phyloP scores from a whole-genome alignment of 2,329 filamentous ascomycete genomes.

The Apiospora rasikravindrae region DNA sequence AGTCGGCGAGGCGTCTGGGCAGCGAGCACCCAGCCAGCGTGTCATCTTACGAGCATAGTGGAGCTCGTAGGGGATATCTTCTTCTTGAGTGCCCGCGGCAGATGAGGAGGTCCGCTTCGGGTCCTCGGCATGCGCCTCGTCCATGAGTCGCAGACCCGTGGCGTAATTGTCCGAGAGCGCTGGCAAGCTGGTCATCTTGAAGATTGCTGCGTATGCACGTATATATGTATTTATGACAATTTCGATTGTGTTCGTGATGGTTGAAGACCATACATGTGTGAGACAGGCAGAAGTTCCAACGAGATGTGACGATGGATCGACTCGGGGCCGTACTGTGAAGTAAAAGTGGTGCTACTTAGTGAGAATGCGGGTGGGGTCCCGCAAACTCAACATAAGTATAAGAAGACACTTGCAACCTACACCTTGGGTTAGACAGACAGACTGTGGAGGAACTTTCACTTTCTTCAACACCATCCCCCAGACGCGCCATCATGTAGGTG shows the following conservation, averaged over 20 bases:
- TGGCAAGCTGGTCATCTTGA: conserved; percentile 4
- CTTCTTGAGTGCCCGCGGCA: conserved; percentile 33
- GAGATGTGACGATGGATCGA: not conserved
- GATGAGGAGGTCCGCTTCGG: conserved; percentile 58
- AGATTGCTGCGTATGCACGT: not conserved
- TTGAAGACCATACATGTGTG: not conserved
- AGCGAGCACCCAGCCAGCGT: conserved; percentile 67
- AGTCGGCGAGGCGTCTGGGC: conserved; percentile 66
- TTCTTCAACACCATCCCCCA: not conserved
- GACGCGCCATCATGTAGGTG: not conserved
- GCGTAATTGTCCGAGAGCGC: conserved; percentile 46
- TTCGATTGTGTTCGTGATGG: not conserved
- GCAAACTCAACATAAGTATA: not conserved
- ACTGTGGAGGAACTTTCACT: not conserved
- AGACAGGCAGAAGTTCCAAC: not conserved
- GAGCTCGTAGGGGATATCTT: conserved; percentile 72
- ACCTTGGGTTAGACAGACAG: too few species aligned
- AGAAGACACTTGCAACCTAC: not conserved
- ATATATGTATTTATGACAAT: not conserved
- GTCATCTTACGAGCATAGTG: conserved; percentile 85
- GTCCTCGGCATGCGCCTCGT: conserved; percentile 73
- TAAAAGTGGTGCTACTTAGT: conserved; percentile 14
- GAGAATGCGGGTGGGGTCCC: not conserved
- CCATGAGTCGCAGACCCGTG: conserved; percentile 69
- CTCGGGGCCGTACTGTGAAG: not conserved